phyloP scores from a whole-genome alignment of 352 stramenopile species.

The Phytopythium sindhum region DNA sequence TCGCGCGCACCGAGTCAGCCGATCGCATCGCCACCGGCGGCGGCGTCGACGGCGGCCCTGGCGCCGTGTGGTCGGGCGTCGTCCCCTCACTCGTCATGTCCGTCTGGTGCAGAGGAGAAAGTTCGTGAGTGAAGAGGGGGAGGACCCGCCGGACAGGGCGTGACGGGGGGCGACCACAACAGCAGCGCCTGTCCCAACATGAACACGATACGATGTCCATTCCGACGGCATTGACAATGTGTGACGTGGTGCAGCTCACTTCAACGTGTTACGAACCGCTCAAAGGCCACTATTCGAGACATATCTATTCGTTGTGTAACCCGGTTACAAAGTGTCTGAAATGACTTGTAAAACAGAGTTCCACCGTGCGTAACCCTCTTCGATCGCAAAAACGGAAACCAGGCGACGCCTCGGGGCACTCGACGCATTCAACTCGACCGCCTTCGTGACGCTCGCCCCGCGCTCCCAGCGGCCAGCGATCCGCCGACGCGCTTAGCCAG shows the following conservation, averaged over 20 bases:
- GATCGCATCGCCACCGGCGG: neutral
- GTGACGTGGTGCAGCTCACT: neutral
- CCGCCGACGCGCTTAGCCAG: neutral
- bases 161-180: neutral
- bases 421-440: neutral
- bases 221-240: neutral
- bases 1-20: constrained; percentile 4
- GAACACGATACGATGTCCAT: too few relatives aligned
- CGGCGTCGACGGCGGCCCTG: neutral
- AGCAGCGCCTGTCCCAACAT: neutral
- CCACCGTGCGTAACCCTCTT: neutral
- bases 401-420: neutral
- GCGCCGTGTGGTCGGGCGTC: neutral
- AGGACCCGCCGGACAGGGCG: neutral
- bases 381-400: neutral
- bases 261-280: neutral
- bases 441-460: neutral
- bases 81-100: neutral
- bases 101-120: neutral
- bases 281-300: neutral
- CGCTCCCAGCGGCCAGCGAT: too few relatives aligned
- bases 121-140: neutral
- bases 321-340: neutral
- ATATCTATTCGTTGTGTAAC: neutral
- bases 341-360: neutral